phyloP scores from a whole-genome alignment of 495 filamentous ascomycete species.

The Aspergillus asperescens region DNA sequence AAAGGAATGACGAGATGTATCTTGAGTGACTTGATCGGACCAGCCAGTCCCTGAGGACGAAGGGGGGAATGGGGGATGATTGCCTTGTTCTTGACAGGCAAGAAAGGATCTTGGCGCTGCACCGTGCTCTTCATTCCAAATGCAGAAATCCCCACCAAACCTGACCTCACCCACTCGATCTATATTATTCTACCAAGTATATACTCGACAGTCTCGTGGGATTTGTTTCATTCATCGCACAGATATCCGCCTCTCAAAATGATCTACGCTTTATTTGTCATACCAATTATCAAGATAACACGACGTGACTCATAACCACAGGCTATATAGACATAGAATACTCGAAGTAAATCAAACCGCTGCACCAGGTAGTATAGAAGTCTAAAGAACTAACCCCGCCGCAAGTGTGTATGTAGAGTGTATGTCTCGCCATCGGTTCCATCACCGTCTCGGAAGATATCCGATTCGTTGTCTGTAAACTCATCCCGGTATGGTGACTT shows the following conservation, averaged over 20 bases:
- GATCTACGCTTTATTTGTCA: not conserved
- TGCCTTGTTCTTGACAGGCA: conserved; percentile 2
- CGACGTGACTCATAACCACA: conserved; percentile 8
- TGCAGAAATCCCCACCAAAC: conserved; percentile 1
- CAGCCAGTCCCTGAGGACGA: conserved; percentile 2
- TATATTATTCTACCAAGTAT: not conserved
- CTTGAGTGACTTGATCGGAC: not conserved
- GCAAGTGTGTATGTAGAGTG: conserved; percentile 43
- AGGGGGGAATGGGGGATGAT: not conserved
- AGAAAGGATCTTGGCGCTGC: not conserved
- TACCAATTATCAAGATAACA: not conserved
- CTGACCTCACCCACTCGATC: not conserved
- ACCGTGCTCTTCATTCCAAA: not conserved
- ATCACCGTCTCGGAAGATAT: conserved; percentile 41
- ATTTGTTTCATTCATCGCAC: too few species aligned
- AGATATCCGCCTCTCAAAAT: too few species aligned
- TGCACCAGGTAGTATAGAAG: not conserved
- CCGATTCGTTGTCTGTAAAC: conserved; percentile 52
- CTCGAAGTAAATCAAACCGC: not conserved
- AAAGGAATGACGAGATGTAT: not conserved
- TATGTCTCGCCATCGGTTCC: conserved; percentile 39
- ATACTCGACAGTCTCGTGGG: too few species aligned
- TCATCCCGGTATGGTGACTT: conserved; percentile 44
- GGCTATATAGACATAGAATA: conserved; percentile 14
- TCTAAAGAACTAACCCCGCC: conserved; percentile 9